Evolutionary conservation across 148 eudicot species (phyloP), one percentile per base, ranked within the genome.

Genomic region (Vaccinium myrtillus): DNA sequence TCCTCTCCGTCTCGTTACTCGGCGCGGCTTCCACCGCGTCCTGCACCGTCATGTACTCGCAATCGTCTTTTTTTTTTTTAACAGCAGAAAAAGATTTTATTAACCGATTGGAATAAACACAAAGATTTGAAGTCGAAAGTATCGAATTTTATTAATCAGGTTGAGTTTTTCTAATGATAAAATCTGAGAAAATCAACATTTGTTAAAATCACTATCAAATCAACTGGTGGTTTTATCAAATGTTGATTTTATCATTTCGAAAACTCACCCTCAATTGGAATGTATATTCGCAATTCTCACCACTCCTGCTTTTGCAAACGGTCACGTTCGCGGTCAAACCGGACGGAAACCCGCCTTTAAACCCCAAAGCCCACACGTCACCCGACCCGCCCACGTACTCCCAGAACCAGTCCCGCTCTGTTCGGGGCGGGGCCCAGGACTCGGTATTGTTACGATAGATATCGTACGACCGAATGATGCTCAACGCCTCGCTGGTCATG

Each of bases 351-450:
- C 87, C 90, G 0, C 89, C 89, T 7, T 32, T 30, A 6, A 85
- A 79, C 71, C 81, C 87, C 61, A 85, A 23, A 48, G 70, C 86
- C 19, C 83, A 46, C 0, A 43, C 50, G 0, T n/a, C 51, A 10
- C 1, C 27, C 25, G 84, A 83, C 55, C 86, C 88, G 18, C 8
- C 13, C n/a, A 59, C 39, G 15, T 36, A 51, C 36, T 91, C 98
- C 98, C 98, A 95, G 58, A 91, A 91, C 84, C 98, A 98, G 55
- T 88, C 88, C 23, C 99, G 86, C 87, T 96, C 99, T 1, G 96
- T 94, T 79, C 36, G 59, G 1, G 95, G 91, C 1, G 92, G 90
- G 43, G 54, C 77, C 98, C 99, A 96, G 14, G 86, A 75, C 15
- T 14, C 51, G 13, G 87, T 81, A 18, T 91, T 84, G 9, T 88